These are phyloP conservation scores for Verticillium tricorpus DNA, from an alignment of 2,329 filamentous ascomycete species.

Conservation along the genomic window DNA sequence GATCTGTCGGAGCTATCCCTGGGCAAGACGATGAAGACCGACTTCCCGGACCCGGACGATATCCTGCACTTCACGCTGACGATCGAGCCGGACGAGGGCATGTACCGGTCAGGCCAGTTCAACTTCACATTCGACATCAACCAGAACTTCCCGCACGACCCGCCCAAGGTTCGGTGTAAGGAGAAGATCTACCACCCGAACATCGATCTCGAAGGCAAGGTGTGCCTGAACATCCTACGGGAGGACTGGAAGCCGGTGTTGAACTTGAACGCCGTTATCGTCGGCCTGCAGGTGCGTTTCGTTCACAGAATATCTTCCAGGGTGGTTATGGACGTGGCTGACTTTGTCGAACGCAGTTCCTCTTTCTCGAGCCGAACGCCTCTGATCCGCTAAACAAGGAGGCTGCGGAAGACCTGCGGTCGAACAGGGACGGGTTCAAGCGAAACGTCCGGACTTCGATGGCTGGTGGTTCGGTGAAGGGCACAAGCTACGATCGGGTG, in stretches of 20 bases:
- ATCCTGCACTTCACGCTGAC: slow-evolving; percentile 80
- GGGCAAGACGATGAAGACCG: slow-evolving; percentile 73
- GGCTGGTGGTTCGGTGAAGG: slow-evolving; percentile 72
- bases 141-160: slow-evolving; percentile 94
- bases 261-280: slow-evolving; percentile 93
- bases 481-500: slow-evolving; percentile 72
- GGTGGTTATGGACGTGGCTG: slow-evolving; percentile 2
- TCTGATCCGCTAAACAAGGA: slow-evolving; percentile 98
- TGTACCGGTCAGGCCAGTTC: slow-evolving; percentile 85
- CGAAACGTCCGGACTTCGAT: slow-evolving; percentile 83
- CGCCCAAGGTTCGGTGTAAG: slow-evolving; percentile 92
- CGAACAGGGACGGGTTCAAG: slow-evolving; percentile 84
- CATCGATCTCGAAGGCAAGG: slow-evolving; percentile 95
- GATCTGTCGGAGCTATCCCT: slow-evolving; percentile 79
- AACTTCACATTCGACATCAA: slow-evolving; percentile 89
- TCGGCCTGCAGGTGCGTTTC: slow-evolving; percentile 74
- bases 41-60: slow-evolving; percentile 78
- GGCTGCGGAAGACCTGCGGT: slow-evolving; percentile 85
- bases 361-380: slow-evolving; percentile 96
- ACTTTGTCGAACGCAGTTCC: slow-evolving; percentile 55
- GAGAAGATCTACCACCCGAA: slow-evolving; percentile 99
- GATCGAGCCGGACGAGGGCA: slow-evolving; percentile 79
- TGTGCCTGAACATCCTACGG: slow-evolving; percentile 93
- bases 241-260: slow-evolving; percentile 99
- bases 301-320: neutral